Conservation (phyloP, 805 yeast genomes). For the Spathaspora sp. region DNA sequence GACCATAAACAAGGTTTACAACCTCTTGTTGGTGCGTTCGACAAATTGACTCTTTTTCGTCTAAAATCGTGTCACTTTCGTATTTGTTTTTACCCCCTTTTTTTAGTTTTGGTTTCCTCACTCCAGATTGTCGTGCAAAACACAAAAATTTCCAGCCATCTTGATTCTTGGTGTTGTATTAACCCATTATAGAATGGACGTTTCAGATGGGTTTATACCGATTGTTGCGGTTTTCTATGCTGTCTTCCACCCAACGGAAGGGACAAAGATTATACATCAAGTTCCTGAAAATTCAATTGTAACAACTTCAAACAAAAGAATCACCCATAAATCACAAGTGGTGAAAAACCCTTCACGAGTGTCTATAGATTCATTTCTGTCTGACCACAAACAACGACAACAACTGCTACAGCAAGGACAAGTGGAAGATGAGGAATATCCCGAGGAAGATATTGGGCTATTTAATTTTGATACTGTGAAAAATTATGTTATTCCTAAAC, state of each 20-base stretch:
- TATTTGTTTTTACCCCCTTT: background rate
- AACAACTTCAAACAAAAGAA: constrained; percentile 13
- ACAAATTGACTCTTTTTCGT: too few species aligned
- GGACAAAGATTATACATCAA: constrained; percentile 86
- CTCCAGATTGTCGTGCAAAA: background rate
- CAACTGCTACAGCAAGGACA: background rate
- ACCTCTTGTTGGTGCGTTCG: too few species aligned
- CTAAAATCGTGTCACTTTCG: too few species aligned
- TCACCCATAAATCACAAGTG: background rate
- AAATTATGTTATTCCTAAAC: constrained; percentile 91
- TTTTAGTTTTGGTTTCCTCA: too few species aligned
- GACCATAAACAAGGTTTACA: too few species aligned
- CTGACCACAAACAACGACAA: background rate
- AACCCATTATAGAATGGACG: too few species aligned
- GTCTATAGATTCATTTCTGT: background rate
- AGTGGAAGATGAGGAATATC: constrained; percentile 10
- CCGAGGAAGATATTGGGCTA: constrained; percentile 23
- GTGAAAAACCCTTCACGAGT: background rate
- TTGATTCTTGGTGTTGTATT: too few species aligned
- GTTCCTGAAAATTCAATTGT: constrained; percentile 75
- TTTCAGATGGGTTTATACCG: constrained; percentile 73
- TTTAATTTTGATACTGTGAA: constrained; percentile 83
- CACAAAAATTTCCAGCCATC: background rate
- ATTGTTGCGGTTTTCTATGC: constrained; percentile 85
- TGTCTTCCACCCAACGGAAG: constrained; percentile 93